Base-by-base conservation (phyloP, 495 filamentous ascomycete genomes). In the Pseudevernia furfuracea region DNA sequence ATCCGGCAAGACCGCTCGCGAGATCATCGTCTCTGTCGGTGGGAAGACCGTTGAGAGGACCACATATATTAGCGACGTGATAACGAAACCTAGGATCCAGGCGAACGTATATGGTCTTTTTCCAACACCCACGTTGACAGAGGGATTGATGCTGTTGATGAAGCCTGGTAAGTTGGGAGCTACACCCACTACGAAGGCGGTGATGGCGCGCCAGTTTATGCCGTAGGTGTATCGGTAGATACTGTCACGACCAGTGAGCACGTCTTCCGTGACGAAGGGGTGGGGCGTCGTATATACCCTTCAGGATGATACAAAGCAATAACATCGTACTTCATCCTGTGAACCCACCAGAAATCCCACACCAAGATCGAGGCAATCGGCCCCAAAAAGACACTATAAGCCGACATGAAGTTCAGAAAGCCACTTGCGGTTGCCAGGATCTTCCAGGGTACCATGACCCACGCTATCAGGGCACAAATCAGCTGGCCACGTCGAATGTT, bases 291-390 rank as follows among this genome's bases (percentile, higher is more conserved):
- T 8, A 32, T 60, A 17, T 63, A 69, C 67, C 64, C 56, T 36
- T 69, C 63, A 21, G 74, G 77, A 69, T 77, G 75, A 63, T 80
- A 81, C 17, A 81, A 60, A 19, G 77, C 78, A 14, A 83, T 79
- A 0, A 82, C 78, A 70, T 90, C 85, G 68, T 87, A 85, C 52
- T 81, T 78, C 39, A 78, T 70, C n/a, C 68, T 70, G 67, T 89
- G 85, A 21, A 90, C 72, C 59, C 87, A 69, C 86, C 85, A 90
- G 72, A 82, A 90, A 69, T 91, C 88, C 23, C 80, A 78, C 0
- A 82, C 75, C 75, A 91, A 83, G 63, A 89, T 85, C 17, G 82
- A 83, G 14, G 82, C 85, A 55, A 91, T 85, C 0, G 88, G 87
- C 0, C 81, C 87, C 4, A 90, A 77, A 75, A 91, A 89, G 41